Conservation (phyloP, 129 eudicot species). For the Artemisia argyi region DNA sequence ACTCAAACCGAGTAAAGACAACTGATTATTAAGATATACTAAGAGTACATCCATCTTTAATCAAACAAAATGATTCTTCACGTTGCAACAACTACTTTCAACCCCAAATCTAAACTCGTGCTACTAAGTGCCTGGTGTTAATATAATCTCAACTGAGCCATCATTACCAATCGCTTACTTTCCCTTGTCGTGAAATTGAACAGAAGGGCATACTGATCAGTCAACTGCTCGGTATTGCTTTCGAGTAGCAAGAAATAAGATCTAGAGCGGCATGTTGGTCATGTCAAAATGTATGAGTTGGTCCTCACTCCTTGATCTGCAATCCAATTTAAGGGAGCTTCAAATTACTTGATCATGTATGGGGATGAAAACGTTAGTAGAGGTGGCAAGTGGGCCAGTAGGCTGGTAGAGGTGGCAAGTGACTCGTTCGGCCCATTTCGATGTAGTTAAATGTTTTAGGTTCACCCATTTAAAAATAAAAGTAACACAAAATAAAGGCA, state of each 20-base stretch:
- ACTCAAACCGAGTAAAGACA: too few species aligned
- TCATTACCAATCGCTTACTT: not conserved
- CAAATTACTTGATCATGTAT: not conserved
- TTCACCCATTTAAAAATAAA: not conserved
- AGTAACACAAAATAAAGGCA: not conserved
- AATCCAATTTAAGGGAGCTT: conserved; percentile 16
- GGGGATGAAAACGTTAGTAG: not conserved
- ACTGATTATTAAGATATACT: too few species aligned
- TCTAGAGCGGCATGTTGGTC: not conserved
- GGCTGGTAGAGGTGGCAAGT: too few species aligned
- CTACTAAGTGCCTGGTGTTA: not conserved
- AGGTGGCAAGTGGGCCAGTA: too few species aligned
- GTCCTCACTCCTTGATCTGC: conserved; percentile 28
- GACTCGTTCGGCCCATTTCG: not conserved
- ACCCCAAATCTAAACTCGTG: too few species aligned
- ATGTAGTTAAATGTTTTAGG: not conserved
- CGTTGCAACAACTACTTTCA: not conserved
- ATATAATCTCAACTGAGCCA: not conserved
- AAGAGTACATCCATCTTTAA: too few species aligned
- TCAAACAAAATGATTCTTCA: not conserved
- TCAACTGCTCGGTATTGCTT: not conserved
- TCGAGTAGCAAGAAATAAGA: not conserved
- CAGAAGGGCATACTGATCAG: not conserved
- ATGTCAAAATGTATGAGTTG: conserved; percentile 16
- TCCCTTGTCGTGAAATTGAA: not conserved